phyloP scores from a whole-genome alignment of 2,329 filamentous ascomycete species.

The Fusarium cyanostomum region DNA sequence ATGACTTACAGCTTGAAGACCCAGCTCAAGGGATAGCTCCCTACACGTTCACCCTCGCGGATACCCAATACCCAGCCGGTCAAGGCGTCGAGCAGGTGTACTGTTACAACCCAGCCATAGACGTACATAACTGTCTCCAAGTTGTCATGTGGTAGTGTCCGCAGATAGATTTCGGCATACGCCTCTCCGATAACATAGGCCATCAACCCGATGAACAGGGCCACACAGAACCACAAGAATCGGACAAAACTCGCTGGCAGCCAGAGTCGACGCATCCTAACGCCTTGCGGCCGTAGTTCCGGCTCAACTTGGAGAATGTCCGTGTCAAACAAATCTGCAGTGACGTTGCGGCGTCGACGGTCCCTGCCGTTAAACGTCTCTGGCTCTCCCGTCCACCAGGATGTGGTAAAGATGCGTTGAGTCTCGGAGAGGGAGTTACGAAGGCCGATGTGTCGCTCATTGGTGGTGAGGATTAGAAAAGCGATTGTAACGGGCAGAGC shows the following conservation, averaged over 20 bases:
- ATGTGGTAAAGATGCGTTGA: constrained; percentile 72
- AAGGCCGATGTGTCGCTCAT: constrained; percentile 70
- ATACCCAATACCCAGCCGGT: constrained; percentile 74
- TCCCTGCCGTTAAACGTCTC: constrained; percentile 58
- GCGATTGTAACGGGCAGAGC: constrained; percentile 73
- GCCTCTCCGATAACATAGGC: constrained; percentile 75
- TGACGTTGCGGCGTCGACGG: constrained; percentile 52
- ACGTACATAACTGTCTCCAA: constrained; percentile 75
- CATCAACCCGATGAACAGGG: constrained; percentile 68
- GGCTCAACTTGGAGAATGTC: constrained; percentile 44
- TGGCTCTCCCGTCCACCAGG: constrained; percentile 71
- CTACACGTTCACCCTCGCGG: constrained; percentile 71
- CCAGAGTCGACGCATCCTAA: constrained; percentile 63
- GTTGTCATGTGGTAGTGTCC: constrained; percentile 72
- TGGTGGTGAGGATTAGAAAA: constrained; percentile 69
- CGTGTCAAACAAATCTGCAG: constrained; percentile 51
- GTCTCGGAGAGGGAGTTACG: constrained; percentile 71
- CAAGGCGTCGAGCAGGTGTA: constrained; percentile 70
- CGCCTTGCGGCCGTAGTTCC: constrained; percentile 43
- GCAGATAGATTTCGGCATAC: constrained; percentile 74
- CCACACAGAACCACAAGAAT: constrained; percentile 75
- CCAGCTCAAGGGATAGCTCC: constrained; percentile 76
- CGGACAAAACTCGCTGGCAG: constrained; percentile 73
- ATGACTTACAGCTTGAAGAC: constrained; percentile 71
- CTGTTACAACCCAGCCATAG: constrained; percentile 74